phyloP scores from a whole-genome alignment of 73 alveolate species.

The Durusdinium trenchii region DNA sequence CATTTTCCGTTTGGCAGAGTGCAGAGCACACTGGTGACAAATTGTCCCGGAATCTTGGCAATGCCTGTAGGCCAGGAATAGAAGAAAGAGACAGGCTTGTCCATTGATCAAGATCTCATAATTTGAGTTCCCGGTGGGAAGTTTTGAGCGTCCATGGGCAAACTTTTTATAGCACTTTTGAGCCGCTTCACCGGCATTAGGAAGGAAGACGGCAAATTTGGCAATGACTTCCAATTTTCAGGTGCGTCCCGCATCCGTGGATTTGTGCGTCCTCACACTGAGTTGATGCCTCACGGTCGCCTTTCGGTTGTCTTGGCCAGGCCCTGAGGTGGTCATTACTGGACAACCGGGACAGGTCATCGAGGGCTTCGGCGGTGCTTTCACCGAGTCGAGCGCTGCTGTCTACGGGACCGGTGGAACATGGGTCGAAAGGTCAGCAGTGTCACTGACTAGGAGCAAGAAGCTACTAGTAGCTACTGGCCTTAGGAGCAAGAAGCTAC shows the following conservation, averaged over 20 bases:
- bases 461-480: too few relatives aligned
- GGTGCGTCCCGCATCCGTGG: neutral
- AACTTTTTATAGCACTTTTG: neutral
- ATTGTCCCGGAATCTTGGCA: conserved; percentile 42
- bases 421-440: too few relatives aligned
- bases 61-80: neutral
- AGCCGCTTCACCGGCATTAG: neutral
- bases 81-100: too few relatives aligned
- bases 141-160: neutral
- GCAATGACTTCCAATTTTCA: neutral
- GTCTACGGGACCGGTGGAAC: conserved; percentile 13
- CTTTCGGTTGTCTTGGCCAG: neutral
- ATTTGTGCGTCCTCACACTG: neutral
- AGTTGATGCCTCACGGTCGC: neutral
- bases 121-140: too few relatives aligned
- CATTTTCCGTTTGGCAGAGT: conserved; percentile 53
- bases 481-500: too few relatives aligned
- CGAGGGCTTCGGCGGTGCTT: conserved; percentile 87
- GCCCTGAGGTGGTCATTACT: conserved; percentile 57
- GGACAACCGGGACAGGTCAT: conserved; percentile 29
- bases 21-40: conserved; percentile 72
- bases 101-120: too few relatives aligned
- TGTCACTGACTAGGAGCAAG: too few relatives aligned
- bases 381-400: conserved; percentile 58
- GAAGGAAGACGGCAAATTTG: too few relatives aligned